Evolutionary conservation across 192 early-diverging fungal genomes (phyloP), one percentile per base, ranked within the genome.

Genomic region (Coemansia brasiliensis): DNA sequence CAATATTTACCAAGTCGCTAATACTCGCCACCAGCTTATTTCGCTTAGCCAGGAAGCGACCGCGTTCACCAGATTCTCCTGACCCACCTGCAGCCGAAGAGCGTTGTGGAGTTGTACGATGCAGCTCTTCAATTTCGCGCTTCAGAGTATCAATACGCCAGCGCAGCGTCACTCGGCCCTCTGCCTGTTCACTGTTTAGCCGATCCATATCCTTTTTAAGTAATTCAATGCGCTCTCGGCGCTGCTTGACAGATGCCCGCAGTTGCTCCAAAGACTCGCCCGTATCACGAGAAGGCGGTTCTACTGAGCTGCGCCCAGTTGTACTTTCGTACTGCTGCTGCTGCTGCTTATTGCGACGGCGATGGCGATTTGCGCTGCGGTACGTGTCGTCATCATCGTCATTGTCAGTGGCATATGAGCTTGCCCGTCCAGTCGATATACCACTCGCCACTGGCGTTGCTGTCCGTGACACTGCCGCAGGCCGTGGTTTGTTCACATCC

Each of bases 71-170:
- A 15, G 16, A 29, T 3, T 22, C 69, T 38, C 20, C 50, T 29
- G 7, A 41, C 2, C 37, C 37, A 10, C 9, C 24, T 18, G 24
- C 25, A 32, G 17, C 46, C 1, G 50, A 20, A 11, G 27, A 20
- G 20, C 15, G 22, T 5, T 32, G 21, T 0, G 68, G 63, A 8
- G 59, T 77, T 5, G 57, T 25, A 29, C 64, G 48, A 54, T 81
- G 72, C 25, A 70, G 56, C 17, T 65, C 66, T 27, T 70, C 67
- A 44, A 81, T 68, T 29, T 72, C 65, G 39, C 62, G 59, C 52
- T 81, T 81, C 21, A 81, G 62, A 7, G 76, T 69, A 38, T 71
- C 69, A 42, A 81, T 61, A 11, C 65, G 61, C 63, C 67, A 68
- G 22, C 74, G 62, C 22, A 39, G n/a, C 1, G 75, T 67, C 5